Evolutionary conservation across 2,329 filamentous ascomycete genomes (phyloP).

Genomic region (Rhexocercosporidium sp.): DNA sequence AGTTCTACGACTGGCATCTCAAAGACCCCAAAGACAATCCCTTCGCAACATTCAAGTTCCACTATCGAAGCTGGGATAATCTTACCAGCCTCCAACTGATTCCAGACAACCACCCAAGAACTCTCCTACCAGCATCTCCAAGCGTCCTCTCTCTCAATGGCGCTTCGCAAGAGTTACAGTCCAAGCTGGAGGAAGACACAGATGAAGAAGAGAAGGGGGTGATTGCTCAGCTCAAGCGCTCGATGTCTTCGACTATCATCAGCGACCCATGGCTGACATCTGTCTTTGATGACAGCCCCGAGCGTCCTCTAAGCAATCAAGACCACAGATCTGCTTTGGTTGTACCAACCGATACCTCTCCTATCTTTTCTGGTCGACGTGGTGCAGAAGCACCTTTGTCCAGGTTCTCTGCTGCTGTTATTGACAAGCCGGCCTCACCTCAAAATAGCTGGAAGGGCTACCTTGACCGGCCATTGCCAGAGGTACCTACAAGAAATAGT

Average conservation of each 20-base stretch:
- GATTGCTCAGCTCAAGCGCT: conserved; percentile 12
- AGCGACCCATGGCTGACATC: conserved; percentile 28
- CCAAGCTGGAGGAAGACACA: conserved; percentile 20
- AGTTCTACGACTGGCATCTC: conserved; percentile 58
- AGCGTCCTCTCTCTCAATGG: conserved; percentile 32
- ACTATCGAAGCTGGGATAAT: conserved; percentile 59
- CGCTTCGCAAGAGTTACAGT: conserved; percentile 16
- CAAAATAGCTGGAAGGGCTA: conserved; percentile 13
- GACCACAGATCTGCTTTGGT: conserved; percentile 12
- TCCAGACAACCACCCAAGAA: conserved; percentile 28
- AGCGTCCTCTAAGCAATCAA: neutral
- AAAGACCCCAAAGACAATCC: conserved; percentile 57
- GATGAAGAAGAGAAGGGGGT: conserved; percentile 8
- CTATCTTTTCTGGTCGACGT: neutral
- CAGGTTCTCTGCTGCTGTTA: conserved; percentile 16
- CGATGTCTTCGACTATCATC: conserved; percentile 15
- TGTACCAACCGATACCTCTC: conserved; percentile 7
- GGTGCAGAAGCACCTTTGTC: neutral
- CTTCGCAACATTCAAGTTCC: conserved; percentile 59
- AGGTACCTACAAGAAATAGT: conserved; percentile 22
- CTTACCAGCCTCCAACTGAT: conserved; percentile 56
- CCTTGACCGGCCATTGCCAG: conserved; percentile 24
- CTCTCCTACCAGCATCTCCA: conserved; percentile 26
- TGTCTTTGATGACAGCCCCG: conserved; percentile 29
- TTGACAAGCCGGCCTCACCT: conserved; percentile 22